These are phyloP conservation scores for Diaporthe citri DNA, from an alignment of 2,329 filamentous ascomycete species.

Conservation along the genomic window DNA sequence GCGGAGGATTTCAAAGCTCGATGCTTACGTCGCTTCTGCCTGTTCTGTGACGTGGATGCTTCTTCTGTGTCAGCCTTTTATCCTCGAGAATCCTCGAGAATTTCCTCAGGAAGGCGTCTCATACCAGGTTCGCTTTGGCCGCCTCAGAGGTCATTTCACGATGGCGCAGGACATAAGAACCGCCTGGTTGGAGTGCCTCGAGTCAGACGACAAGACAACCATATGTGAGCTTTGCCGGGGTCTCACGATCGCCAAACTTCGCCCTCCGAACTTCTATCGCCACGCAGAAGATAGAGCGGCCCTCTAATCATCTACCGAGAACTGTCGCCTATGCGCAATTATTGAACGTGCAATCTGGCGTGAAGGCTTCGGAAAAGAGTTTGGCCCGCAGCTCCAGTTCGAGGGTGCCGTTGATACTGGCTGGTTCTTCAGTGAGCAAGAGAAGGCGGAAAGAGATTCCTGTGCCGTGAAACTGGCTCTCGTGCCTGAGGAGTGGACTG, in stretches of 20 bases:
- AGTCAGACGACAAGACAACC: constrained; percentile 10
- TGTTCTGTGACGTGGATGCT: not conserved
- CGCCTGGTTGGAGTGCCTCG: not conserved
- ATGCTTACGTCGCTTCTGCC: not conserved
- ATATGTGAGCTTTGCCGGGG: constrained; percentile 12
- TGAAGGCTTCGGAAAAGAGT: not conserved
- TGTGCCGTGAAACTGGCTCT: constrained; percentile 10
- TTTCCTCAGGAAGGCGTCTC: not conserved
- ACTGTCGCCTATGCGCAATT: constrained; percentile 11
- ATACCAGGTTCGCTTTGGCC: not conserved
- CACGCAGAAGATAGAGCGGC: constrained; percentile 13
- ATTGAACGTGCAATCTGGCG: constrained; percentile 7
- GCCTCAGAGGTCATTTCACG: not conserved
- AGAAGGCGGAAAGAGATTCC: constrained; percentile 11
- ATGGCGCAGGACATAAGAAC: not conserved
- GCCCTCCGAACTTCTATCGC: constrained; percentile 12
- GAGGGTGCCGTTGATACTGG: not conserved
- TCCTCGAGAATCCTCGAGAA: not conserved
- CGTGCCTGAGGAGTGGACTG: not conserved
- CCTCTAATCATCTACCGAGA: not conserved
- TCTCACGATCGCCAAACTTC: constrained; percentile 1
- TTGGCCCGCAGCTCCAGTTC: constrained; percentile 8
- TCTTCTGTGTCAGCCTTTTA: not conserved
- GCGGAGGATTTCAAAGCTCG: constrained; percentile 8
- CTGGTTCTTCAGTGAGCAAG: not conserved